phyloP scores from a whole-genome alignment of 225 moss, liverwort and hornwort species.

The Pseudoscleropodium purum region DNA sequence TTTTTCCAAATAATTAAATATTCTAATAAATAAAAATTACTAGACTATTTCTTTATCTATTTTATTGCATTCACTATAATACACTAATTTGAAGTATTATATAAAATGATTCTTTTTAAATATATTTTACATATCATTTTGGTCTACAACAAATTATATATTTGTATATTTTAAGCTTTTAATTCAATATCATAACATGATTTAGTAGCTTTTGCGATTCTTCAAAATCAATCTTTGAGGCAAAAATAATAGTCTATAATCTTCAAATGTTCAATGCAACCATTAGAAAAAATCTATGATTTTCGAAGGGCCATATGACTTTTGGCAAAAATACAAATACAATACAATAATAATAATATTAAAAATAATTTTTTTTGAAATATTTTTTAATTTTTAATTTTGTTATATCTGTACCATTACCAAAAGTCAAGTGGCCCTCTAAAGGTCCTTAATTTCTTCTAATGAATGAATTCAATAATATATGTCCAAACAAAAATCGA shows the following conservation, averaged over 20 bases:
- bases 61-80: neutral
- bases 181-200: neutral
- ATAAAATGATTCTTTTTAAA: neutral
- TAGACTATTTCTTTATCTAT: neutral
- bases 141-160: accelerated
- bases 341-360: no score
- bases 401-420: no score
- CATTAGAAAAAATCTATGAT: no score
- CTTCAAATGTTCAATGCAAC: neutral
- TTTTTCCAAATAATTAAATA: neutral
- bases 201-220: accelerated
- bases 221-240: accelerated
- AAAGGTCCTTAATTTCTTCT: no score
- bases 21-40: accelerated
- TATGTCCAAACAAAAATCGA: accelerated
- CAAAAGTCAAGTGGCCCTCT: no score
- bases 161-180: neutral
- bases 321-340: no score
- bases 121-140: neutral
- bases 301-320: no score
- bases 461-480: neutral
- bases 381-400: no score
- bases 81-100: neutral
- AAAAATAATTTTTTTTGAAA: no score
- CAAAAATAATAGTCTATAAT: neutral